Evolutionary conservation across 1,284 basidiomycete genomes (phyloP), one percentile per base, ranked within the genome.

Genomic region (Rugosomyces carneus): DNA sequence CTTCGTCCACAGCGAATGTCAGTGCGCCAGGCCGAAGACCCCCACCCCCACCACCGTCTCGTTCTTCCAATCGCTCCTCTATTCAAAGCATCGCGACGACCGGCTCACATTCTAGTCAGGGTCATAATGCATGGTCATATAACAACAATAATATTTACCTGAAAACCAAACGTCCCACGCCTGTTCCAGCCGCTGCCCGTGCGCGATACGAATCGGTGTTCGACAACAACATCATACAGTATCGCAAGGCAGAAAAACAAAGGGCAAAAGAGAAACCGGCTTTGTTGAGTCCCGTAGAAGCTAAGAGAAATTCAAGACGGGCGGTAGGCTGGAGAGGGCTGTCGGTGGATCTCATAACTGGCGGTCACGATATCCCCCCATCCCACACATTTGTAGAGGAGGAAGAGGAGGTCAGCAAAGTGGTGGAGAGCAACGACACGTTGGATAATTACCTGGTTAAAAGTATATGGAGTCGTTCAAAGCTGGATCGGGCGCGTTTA

Each of bases 301-400:
- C 64, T n/a, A 70, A 70, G 46, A 73, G 74, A 44, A 58, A 23
- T 23, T 23, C 61, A 11, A 63, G 81, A 45, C 73, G 80, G 47
- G 79, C 80, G 1, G 78, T 75, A 1, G 86, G 87, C 1, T 89
- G 86, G 86, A 70, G 86, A 40, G 87, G 84, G 2, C 58, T 88
- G 23, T 87, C 83, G 1, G 79, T 89, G 19, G 87, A 89, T 61
- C 61, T 86, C 43, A 78, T 81, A 47, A 75, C 75, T 1, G 73
- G 69, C 37, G 70, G 68, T 16, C 71, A 72, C 19, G 62, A 64
- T 24, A 57, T 58, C 44, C 50, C 60, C 9, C 37, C 44, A 24
- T 3, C 31, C n/a, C 21, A 23, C 3, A 53, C 58, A n/a, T 36
- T 40, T 5, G 47, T 57, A 26, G 56, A 53, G 2, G 56, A 60